These are phyloP conservation scores for Gloeostereum incarnatum DNA, from an alignment of 768 basidiomycete species.

Conservation along the genomic window DNA sequence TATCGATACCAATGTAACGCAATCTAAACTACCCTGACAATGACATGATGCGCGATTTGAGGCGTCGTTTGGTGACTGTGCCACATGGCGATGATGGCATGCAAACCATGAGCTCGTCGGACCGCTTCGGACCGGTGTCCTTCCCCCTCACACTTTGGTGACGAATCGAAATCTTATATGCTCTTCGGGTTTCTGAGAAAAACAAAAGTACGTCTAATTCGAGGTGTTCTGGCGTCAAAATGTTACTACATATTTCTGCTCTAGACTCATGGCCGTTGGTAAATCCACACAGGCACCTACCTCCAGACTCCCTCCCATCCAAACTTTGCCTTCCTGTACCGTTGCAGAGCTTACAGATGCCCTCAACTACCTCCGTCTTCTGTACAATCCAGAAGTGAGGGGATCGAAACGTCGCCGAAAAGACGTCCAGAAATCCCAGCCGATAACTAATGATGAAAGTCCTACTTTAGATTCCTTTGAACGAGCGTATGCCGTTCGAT, in stretches of 20 bases:
- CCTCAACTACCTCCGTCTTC: slow-evolving; percentile 36
- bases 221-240: too few species aligned
- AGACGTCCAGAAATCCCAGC: neutral
- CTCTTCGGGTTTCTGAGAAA: too few species aligned
- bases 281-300: too few species aligned
- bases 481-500: slow-evolving; percentile 55
- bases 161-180: too few species aligned
- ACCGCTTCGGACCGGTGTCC: neutral
- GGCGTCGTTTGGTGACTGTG: neutral
- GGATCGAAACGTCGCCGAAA: slow-evolving; percentile 36
- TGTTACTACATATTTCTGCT: too few species aligned
- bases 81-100: neutral
- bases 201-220: too few species aligned
- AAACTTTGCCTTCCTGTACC: slow-evolving; percentile 24
- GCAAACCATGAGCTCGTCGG: neutral
- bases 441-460: neutral
- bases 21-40: neutral
- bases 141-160: neutral
- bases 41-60: neutral
- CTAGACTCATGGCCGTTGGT: too few species aligned
- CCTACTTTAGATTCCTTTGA: slow-evolving; percentile 51
- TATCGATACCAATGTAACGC: neutral
- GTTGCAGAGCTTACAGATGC: slow-evolving; percentile 29
- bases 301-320: slow-evolving; percentile 43
- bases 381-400: slow-evolving; percentile 58